Evolutionary conservation across 495 filamentous ascomycete species (phyloP).

Genomic region (Tirmania nivea): DNA sequence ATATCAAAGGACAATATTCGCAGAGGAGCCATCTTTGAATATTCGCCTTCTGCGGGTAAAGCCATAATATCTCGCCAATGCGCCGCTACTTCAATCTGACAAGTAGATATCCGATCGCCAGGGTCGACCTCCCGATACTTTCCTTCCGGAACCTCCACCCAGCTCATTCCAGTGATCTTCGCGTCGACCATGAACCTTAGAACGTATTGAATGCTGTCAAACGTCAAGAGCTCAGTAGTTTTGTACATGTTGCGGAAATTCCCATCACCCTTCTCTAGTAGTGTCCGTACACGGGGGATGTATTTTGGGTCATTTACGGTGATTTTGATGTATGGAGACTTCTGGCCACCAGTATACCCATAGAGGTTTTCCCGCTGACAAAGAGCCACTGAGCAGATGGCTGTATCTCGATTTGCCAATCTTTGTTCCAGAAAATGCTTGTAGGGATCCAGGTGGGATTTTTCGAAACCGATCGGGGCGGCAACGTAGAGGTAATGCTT

Average conservation of each 20-base stretch:
- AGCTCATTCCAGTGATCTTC: slow-evolving; percentile 85
- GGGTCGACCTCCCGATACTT: slow-evolving; percentile 36
- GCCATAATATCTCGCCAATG: slow-evolving; percentile 67
- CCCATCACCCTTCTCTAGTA: slow-evolving; percentile 49
- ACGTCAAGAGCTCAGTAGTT: slow-evolving; percentile 54
- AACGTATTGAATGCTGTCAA: slow-evolving; percentile 87
- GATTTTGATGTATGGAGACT: slow-evolving; percentile 83
- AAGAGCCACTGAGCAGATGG: slow-evolving; percentile 53
- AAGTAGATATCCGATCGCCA: slow-evolving; percentile 54
- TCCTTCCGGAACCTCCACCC: slow-evolving; percentile 65
- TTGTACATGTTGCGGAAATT: slow-evolving; percentile 90
- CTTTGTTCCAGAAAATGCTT: slow-evolving; percentile 53
- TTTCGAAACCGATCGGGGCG: slow-evolving; percentile 60
- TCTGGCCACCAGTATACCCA: slow-evolving; percentile 74
- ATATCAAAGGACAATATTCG: slow-evolving; percentile 94
- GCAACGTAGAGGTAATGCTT: slow-evolving; percentile 89
- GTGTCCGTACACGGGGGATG: slow-evolving; percentile 46
- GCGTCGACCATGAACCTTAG: slow-evolving; percentile 95
- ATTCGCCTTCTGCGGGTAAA: slow-evolving; percentile 78
- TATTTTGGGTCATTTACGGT: slow-evolving; percentile 69
- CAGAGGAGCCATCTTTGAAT: slow-evolving; percentile 94
- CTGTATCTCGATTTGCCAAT: slow-evolving; percentile 35
- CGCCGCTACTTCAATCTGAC: slow-evolving; percentile 78
- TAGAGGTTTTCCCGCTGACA: slow-evolving; percentile 74
- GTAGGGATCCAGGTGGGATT: slow-evolving; percentile 53